Percentiles rank a stretch among this genome's conserved stretches.
These are phyloP conservation scores for Funneliformis geosporum DNA, from an alignment of 192 early-diverging fungal species.

Conservation along the genomic window DNA sequence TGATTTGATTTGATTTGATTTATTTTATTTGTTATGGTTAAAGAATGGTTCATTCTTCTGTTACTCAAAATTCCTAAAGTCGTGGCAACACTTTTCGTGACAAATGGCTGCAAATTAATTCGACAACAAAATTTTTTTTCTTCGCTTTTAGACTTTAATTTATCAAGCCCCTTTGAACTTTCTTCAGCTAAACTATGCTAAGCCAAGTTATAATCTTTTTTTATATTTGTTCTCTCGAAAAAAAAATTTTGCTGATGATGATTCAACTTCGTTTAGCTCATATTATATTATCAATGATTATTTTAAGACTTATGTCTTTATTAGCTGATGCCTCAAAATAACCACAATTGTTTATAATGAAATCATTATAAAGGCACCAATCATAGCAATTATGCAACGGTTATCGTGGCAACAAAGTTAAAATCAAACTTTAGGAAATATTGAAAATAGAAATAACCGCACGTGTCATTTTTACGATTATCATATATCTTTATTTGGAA, in stretches of 20 bases:
- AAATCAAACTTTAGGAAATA: not conserved
- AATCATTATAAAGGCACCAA: not conserved
- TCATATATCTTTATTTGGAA: not conserved
- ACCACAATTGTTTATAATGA: not conserved
- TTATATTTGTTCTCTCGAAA: not conserved
- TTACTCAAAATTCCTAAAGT: not conserved
- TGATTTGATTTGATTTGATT: not conserved
- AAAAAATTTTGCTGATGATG: not conserved
- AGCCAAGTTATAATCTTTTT: not conserved
- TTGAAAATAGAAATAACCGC: not conserved
- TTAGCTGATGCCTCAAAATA: not conserved
- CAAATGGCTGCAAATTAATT: not conserved
- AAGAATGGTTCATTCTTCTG: not conserved
- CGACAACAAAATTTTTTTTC: not conserved
- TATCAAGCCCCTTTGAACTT: not conserved
- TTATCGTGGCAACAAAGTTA: not conserved
- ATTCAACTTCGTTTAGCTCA: too few species aligned
- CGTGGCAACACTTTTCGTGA: not conserved
- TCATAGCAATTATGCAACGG: too few species aligned
- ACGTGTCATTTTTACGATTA: not conserved
- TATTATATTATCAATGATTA: too few species aligned
- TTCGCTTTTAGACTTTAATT: not conserved
- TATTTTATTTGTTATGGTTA: not conserved
- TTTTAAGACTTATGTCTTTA: too few species aligned
- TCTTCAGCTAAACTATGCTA: not conserved